Conservation (phyloP, 179 eudicot genomes). For the Silene noctiflora region DNA sequence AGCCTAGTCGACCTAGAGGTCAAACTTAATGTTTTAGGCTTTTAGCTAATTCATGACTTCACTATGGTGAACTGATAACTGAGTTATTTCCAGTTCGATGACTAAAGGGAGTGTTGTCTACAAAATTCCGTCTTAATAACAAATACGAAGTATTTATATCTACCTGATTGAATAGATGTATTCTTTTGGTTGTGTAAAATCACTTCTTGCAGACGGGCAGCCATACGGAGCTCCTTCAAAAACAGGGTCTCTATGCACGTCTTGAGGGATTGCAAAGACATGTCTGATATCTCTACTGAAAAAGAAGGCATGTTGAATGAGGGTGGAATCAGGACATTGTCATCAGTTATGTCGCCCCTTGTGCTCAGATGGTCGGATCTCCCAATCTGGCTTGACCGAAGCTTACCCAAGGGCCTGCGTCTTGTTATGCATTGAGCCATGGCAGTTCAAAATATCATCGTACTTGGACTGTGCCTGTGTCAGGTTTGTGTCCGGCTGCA, state of each 20-base stretch:
- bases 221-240: conserved; percentile 72
- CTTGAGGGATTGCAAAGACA: background rate
- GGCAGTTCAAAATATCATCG: no score
- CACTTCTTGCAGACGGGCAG: conserved; percentile 56
- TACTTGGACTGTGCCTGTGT: no score
- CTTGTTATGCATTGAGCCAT: no score
- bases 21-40: background rate
- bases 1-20: background rate
- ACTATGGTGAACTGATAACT: no score
- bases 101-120: no score
- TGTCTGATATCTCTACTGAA: background rate
- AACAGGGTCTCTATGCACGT: conserved; percentile 75
- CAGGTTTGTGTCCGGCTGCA: no score
- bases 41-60: background rate
- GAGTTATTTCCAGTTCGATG: no score
- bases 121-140: no score
- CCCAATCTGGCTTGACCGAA: no score
- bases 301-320: background rate
- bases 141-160: no score
- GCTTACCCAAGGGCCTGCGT: no score
- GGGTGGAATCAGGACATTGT: background rate
- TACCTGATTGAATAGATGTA: background rate
- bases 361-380: no score
- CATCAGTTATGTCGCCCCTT: background rate
- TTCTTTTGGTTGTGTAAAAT: background rate